A percentile compares a stretch with the other conserved stretches of the same genome.
Evolutionary conservation across 2,329 filamentous ascomycete species (phyloP).

Genomic region (Lachnellula subtilissima): DNA sequence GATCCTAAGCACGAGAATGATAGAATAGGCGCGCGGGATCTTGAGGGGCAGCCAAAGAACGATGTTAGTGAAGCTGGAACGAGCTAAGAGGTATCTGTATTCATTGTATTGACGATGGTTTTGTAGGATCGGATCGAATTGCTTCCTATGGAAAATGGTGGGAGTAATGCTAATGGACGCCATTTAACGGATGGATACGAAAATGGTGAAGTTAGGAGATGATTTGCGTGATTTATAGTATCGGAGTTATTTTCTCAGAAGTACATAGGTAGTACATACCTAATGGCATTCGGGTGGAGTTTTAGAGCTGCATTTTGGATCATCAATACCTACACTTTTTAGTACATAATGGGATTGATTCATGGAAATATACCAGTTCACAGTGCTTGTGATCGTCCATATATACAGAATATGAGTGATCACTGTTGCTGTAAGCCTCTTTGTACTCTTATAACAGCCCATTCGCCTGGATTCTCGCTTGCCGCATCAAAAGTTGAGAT

Average conservation of each 20-base stretch:
- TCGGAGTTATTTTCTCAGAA: not conserved
- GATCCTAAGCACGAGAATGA: conserved; percentile 1
- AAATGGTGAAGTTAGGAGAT: not conserved
- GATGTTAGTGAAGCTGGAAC: conserved; percentile 14
- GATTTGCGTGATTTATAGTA: not conserved
- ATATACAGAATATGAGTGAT: no score
- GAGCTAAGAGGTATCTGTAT: not conserved
- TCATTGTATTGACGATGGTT: conserved; percentile 6
- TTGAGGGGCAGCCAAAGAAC: conserved; percentile 10
- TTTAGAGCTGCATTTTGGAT: no score
- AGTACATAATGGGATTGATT: no score
- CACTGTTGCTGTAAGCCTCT: no score
- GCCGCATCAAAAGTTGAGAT: no score
- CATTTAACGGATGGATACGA: not conserved
- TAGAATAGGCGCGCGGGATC: conserved; percentile 8
- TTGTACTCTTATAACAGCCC: no score
- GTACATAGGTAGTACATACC: no score
- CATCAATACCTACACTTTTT: no score
- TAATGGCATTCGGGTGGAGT: no score
- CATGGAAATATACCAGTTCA: no score
- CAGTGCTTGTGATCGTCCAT: no score
- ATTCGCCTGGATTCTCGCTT: no score
- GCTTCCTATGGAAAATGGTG: not conserved
- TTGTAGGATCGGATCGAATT: conserved; percentile 17
- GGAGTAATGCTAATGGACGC: not conserved